A percentile compares a stretch with the other conserved stretches of the same genome.
phyloP scores from a whole-genome alignment of 345 rosid species.

The Cardamine chenopodiifolia region DNA sequence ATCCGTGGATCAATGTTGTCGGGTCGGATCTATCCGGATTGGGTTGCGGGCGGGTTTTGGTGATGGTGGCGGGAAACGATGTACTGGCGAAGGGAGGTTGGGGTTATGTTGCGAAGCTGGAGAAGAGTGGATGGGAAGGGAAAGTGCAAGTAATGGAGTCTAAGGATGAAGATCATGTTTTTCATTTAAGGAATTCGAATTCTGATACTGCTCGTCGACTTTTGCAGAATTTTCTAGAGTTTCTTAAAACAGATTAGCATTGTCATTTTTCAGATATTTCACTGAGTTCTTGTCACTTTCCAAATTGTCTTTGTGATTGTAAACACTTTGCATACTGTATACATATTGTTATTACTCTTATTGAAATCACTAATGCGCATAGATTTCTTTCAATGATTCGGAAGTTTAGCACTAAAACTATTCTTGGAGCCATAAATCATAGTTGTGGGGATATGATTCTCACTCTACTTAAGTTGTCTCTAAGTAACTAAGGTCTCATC shows the following conservation, averaged over 20 bases:
- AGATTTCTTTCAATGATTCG: no score
- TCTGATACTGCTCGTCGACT: slow-evolving; percentile 32
- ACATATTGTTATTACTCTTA: no score
- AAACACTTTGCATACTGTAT: no score
- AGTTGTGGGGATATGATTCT: no score
- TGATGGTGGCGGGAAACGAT: slow-evolving; percentile 51
- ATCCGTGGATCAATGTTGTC: slow-evolving; percentile 52
- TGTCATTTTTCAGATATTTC: no score
- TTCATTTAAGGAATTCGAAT: slow-evolving; percentile 39
- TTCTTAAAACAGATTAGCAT: slow-evolving; percentile 15
- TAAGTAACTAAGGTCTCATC: no score
- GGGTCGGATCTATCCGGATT: slow-evolving; percentile 36
- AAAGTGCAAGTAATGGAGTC: slow-evolving; percentile 40
- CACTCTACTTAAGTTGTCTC: no score
- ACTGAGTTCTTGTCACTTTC: no score
- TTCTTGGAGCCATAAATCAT: no score
- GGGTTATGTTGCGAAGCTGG: slow-evolving; percentile 41
- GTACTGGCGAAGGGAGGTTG: slow-evolving; percentile 39
- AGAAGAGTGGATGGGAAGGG: slow-evolving; percentile 52
- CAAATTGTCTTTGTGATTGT: no score
- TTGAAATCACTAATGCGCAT: no score
- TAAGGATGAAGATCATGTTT: slow-evolving; percentile 47
- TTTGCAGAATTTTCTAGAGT: slow-evolving; percentile 29
- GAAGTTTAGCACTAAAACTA: no score
- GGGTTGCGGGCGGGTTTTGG: slow-evolving; percentile 43